Evolutionary conservation across 2,329 filamentous ascomycete genomes (phyloP), one percentile per base, ranked within the genome.

Genomic region (Cytospora mali): DNA sequence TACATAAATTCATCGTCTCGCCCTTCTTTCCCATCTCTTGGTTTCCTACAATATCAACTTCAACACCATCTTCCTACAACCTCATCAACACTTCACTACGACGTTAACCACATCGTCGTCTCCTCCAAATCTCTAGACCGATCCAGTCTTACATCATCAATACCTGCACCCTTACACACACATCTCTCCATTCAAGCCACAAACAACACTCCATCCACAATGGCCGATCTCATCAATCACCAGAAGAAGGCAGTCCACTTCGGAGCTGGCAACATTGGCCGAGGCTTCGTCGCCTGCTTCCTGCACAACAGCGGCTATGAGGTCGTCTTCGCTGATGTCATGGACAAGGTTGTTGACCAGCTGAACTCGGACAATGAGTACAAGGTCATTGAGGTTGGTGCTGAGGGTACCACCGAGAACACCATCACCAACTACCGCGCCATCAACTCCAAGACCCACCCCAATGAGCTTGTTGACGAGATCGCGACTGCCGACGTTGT

Each of bases 311-410:
- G 93, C 14, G 93, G 92, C 74, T 99, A 93, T 76, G 92, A 97
- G 74, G 94, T 99, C 72, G 84, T 98, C 80, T 98, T 99, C 73
- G 89, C 96, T 70, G 95, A 99, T 82, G 93, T 99, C 69, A 88
- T 93, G 79, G 92, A 94, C 75, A 79, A 79, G 66, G 81, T 97
- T 66, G 95, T 98, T 75, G 82, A 94, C 71, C 79, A 84, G 58
- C 85, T 99, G 69, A 92, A 98, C 75, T 79, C 82, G 23, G 84
- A 86, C 55, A 82, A 87, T 61, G 90, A 87, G 16, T 99, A 98
- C 84, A 88, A 89, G 67, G 94, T 99, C 74, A 96, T 94, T 64
- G 93, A 97, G 80, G 92, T 97, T 70, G 93, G 93, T 68, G 84
- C 87, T 55, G 90, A 96, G 64, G 93, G 91, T 70, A 93, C 93